phyloP scores from a whole-genome alignment of 805 yeast genomes.

The Candida corydali region DNA sequence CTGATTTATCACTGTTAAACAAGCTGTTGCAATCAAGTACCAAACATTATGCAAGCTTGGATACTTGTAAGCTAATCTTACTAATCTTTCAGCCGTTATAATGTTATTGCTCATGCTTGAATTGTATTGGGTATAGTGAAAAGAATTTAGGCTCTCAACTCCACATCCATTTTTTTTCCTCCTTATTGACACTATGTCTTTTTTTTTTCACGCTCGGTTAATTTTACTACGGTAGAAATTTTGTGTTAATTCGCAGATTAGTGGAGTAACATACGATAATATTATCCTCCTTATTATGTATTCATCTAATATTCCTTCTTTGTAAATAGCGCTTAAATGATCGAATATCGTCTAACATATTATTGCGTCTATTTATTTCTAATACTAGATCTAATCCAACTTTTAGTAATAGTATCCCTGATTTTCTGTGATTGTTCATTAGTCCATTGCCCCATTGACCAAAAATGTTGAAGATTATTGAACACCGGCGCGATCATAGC shows the following conservation, averaged over 20 bases:
- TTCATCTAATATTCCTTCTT: no score
- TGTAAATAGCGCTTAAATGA: no score
- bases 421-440: constrained; percentile 41
- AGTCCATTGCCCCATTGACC: constrained; percentile 66
- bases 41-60: constrained; percentile 57
- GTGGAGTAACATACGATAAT: no score
- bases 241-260: no score
- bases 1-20: constrained; percentile 74
- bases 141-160: no score
- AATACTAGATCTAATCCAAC: constrained; percentile 46
- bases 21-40: constrained; percentile 78
- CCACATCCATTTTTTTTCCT: no score
- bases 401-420: constrained; percentile 50
- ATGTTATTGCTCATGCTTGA: constrained; percentile 5
- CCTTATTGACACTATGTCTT: no score
- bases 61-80: constrained; percentile 46
- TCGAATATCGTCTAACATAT: no score
- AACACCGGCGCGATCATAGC: constrained; percentile 19
- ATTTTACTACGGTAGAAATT: no score
- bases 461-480: constrained; percentile 44
- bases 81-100: constrained; percentile 54
- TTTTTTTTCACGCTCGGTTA: no score
- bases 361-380: constrained; percentile 11
- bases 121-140: no score
- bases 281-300: no score